Percentiles rank a stretch among this genome's conserved stretches.
Conservation (phyloP, 257 asterid species). For the Solanum infundibuliforme region DNA sequence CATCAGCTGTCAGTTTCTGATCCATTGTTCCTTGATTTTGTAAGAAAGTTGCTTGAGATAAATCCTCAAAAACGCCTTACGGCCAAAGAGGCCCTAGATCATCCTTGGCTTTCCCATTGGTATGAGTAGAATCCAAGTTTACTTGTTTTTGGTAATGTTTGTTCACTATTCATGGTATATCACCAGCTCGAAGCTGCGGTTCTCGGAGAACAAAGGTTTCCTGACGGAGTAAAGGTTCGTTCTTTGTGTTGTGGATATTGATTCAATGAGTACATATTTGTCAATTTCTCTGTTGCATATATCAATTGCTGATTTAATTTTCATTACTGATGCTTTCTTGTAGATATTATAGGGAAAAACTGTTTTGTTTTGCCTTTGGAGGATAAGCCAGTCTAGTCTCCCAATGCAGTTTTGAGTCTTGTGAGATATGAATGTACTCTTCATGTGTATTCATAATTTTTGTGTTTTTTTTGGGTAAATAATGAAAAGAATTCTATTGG, state of each 20-base stretch:
- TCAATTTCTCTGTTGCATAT: background rate
- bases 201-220: background rate
- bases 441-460: background rate
- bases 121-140: conserved; percentile 6
- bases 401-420: background rate
- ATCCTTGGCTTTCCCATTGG: conserved; percentile 64
- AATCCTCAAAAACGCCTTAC: conserved; percentile 63
- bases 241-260: background rate
- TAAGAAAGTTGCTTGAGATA: conserved; percentile 55
- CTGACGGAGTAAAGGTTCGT: background rate
- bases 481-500: background rate
- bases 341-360: background rate
- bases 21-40: conserved; percentile 42
- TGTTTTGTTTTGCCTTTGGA: background rate
- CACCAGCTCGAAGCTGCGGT: background rate
- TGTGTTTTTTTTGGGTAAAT: background rate
- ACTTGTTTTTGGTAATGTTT: background rate
- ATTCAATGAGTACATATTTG: background rate
- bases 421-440: background rate
- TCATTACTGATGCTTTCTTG: background rate
- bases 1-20: conserved; percentile 57
- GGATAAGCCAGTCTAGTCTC: background rate
- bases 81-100: conserved; percentile 61
- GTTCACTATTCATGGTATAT: background rate
- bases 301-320: background rate